phyloP scores from a whole-genome alignment of 139 green algal genomes.

The Parachlorella kessleri region DNA sequence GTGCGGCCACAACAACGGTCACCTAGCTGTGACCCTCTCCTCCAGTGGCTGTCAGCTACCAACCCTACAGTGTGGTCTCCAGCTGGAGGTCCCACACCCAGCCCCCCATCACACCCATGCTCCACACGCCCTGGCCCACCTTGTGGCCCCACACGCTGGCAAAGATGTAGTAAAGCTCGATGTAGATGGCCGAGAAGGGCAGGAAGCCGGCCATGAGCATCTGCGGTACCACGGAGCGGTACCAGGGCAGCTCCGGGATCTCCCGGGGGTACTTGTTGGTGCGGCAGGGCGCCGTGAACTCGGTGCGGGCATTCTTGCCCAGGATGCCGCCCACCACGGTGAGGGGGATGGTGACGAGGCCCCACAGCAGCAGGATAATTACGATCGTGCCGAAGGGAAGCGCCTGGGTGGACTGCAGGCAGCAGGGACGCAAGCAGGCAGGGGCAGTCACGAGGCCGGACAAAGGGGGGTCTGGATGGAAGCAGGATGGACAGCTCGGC shows the following conservation, averaged over 20 bases:
- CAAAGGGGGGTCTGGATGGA: too few relatives aligned
- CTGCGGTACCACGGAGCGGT: slow-evolving; percentile 79
- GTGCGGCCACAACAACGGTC: too few relatives aligned
- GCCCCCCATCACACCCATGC: too few relatives aligned
- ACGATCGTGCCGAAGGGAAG: slow-evolving; percentile 87
- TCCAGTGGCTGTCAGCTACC: too few relatives aligned
- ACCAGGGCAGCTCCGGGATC: slow-evolving; percentile 89
- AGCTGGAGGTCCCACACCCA: too few relatives aligned
- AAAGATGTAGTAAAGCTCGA: slow-evolving; percentile 99
- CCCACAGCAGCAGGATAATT: slow-evolving; percentile 87
- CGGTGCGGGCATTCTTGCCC: slow-evolving; percentile 75
- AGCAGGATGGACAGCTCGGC: too few relatives aligned
- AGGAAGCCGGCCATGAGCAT: slow-evolving; percentile 96
- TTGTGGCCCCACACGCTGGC: slow-evolving; percentile 97
- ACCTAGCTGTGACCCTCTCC: too few relatives aligned
- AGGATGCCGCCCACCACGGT: slow-evolving; percentile 90
- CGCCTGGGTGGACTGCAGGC: slow-evolving; percentile 67
- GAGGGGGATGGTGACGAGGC: slow-evolving; percentile 88
- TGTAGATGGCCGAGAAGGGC: slow-evolving; percentile 98
- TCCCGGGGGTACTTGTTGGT: slow-evolving; percentile 91
- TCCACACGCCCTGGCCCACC: too few relatives aligned
- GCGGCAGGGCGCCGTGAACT: slow-evolving; percentile 80
- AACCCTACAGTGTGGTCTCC: too few relatives aligned
- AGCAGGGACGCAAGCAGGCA: too few relatives aligned
- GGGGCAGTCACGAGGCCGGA: too few relatives aligned